A percentile compares a stretch with the other conserved stretches of the same genome.
Evolutionary conservation across 306 rosid species (phyloP).

Genomic region (Citrullus mucosospermus): DNA sequence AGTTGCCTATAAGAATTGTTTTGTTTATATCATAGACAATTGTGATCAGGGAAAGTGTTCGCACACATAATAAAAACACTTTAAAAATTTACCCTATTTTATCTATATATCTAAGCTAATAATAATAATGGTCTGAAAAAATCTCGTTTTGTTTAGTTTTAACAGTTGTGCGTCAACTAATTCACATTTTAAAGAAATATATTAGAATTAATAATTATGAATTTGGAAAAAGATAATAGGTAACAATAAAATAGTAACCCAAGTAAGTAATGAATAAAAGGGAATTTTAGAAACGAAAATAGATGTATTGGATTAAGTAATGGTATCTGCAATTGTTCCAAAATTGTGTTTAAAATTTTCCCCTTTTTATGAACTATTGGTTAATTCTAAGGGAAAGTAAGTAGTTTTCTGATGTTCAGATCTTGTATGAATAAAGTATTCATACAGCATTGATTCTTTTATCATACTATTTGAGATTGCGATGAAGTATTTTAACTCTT

Average conservation of each 20-base stretch:
- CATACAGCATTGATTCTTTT: background rate
- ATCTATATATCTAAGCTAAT: too few species aligned
- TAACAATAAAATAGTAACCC: background rate
- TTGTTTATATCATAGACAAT: too few species aligned
- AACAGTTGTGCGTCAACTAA: too few species aligned
- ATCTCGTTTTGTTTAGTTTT: too few species aligned
- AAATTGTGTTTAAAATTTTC: background rate
- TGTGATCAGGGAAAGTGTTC: too few species aligned
- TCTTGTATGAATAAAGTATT: background rate
- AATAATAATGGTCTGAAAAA: too few species aligned
- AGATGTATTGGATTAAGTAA: background rate
- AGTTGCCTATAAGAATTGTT: too few species aligned
- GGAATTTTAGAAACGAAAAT: background rate
- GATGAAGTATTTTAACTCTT: constrained; percentile 3
- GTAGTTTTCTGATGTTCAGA: background rate
- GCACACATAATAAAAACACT: too few species aligned
- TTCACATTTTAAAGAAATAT: background rate
- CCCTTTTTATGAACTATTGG: background rate
- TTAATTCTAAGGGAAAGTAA: background rate
- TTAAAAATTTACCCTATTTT: too few species aligned
- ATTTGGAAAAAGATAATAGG: background rate
- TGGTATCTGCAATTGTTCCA: background rate
- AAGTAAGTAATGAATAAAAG: background rate
- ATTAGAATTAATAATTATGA: too few species aligned
- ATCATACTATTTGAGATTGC: background rate